Base-by-base conservation (phyloP, 148 eudicot genomes). In the Spergularia marina region DNA sequence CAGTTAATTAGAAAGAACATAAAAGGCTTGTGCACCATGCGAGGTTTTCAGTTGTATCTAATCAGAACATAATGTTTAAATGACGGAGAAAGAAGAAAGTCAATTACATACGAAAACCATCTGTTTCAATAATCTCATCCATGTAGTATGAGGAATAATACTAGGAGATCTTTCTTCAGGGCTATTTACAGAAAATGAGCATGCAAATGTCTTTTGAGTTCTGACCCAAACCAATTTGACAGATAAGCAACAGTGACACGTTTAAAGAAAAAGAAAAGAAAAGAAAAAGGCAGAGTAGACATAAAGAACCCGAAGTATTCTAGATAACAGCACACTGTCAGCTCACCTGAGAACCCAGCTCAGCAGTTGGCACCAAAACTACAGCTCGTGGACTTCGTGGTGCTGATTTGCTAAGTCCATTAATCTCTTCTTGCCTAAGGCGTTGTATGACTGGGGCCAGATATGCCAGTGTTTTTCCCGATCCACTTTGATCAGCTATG, bases 401-500 rank as follows among this genome's bases (percentile, higher is more conserved):
- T 74, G 83, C 80, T 5, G 97, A 85, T 73, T 89, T 92, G 78
- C 91, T 82, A 65, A 80, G 62, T 80, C 96, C 98, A 80, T 88
- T 83, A 56, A 88, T 91, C 83, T 92, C 98, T 79, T 95, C 97
- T 85, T 88, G 87, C 78, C 92, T 85, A 71, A 95, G 88, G 61
- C 92, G 90, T 70, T 95, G 97, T 66, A 95, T 76, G 63, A 95
- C 77, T 76, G 98, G 98, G 59, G 91, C 77, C 76, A 95, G 88
- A 85, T 95, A 95, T 18, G 98, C 96, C 87, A 95, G 79, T 51
- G 98, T 95, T 85, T 95, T 95, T 63, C 98, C 98, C 65, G 98
- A 95, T 64, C 98, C 98, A 95, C 98, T 95, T 83, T 92, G 97
- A 88, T 95, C 98, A 79, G 98, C 89, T 74, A 95, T 84, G 74